Evolutionary conservation across 257 asterid genomes (phyloP).

Genomic region (Fraxinus pennsylvanica): DNA sequence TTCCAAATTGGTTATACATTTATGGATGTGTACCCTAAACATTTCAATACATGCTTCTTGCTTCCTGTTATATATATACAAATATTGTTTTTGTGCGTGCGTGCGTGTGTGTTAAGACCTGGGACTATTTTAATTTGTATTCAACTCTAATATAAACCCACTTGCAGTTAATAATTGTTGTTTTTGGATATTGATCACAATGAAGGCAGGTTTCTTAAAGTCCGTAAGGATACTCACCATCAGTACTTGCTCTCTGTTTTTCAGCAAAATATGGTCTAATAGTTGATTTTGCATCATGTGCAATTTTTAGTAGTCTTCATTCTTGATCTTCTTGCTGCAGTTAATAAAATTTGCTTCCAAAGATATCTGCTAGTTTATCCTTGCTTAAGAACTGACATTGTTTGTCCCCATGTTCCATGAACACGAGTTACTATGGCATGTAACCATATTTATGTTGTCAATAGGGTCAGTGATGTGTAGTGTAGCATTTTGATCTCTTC

Average conservation of each 20-base stretch:
- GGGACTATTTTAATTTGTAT: not conserved
- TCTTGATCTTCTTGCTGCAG: slow-evolving; percentile 8
- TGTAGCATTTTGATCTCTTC: not conserved
- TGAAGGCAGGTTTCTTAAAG: not conserved
- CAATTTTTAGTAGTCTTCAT: not conserved
- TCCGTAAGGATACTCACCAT: not conserved
- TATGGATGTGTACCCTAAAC: not conserved
- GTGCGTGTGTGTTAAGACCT: not conserved
- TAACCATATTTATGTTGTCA: slow-evolving; percentile 5
- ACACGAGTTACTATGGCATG: not conserved
- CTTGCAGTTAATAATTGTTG: not conserved
- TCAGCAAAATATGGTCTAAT: not conserved
- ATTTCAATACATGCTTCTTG: slow-evolving; percentile 12
- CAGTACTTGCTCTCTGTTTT: not conserved
- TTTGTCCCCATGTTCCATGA: slow-evolving; percentile 3
- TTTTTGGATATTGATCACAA: not conserved
- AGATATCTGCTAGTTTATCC: not conserved
- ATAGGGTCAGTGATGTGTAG: slow-evolving; percentile 16
- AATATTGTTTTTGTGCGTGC: not conserved
- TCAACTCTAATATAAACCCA: slow-evolving; percentile 1
- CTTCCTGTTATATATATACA: not conserved
- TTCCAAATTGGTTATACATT: slow-evolving; percentile 24
- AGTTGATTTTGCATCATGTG: not conserved
- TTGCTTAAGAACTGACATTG: slow-evolving; percentile 7
- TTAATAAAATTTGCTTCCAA: slow-evolving; percentile 16